A percentile compares a stretch with the other conserved stretches of the same genome.
phyloP scores from a whole-genome alignment of 2,329 filamentous ascomycete genomes.

The Karstenula rhodostoma region DNA sequence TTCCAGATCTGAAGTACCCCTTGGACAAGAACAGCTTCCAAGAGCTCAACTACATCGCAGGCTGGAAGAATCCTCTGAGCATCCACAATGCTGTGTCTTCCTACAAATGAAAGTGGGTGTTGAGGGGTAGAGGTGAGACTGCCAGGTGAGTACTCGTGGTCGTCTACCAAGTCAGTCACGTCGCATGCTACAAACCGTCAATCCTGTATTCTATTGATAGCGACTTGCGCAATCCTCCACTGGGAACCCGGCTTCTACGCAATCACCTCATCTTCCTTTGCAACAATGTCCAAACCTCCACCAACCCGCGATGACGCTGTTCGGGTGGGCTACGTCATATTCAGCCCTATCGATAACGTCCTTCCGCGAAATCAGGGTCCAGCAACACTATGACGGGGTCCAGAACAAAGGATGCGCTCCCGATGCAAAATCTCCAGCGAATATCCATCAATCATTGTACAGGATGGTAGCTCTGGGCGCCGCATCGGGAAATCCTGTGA shows the following conservation, averaged over 20 bases:
- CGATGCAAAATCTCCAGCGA: conserved; percentile 1
- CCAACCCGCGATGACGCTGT: conserved; percentile 9
- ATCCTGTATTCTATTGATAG: background rate
- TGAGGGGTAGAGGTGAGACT: background rate
- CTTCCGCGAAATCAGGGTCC: conserved; percentile 15
- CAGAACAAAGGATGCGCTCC: conserved; percentile 1
- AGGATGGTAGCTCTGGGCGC: background rate
- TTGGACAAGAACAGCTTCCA: background rate
- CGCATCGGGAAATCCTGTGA: conserved; percentile 9
- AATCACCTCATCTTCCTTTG: conserved; percentile 1
- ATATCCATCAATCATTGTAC: conserved; percentile 1
- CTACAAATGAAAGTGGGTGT: background rate
- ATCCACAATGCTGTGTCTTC: background rate
- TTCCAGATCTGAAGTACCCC: too few species aligned
- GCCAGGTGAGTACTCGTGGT: background rate
- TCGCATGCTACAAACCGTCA: background rate
- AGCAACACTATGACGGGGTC: conserved; percentile 11
- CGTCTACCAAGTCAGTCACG: background rate
- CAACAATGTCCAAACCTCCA: conserved; percentile 1
- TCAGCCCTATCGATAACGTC: conserved; percentile 1
- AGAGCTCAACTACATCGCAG: background rate
- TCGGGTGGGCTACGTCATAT: background rate
- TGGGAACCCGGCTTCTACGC: conserved; percentile 1
- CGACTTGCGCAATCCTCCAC: background rate
- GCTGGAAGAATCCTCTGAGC: background rate